These are phyloP conservation scores for Pyrenula aspistea DNA, from an alignment of 495 filamentous ascomycete genomes.

Conservation along the genomic window DNA sequence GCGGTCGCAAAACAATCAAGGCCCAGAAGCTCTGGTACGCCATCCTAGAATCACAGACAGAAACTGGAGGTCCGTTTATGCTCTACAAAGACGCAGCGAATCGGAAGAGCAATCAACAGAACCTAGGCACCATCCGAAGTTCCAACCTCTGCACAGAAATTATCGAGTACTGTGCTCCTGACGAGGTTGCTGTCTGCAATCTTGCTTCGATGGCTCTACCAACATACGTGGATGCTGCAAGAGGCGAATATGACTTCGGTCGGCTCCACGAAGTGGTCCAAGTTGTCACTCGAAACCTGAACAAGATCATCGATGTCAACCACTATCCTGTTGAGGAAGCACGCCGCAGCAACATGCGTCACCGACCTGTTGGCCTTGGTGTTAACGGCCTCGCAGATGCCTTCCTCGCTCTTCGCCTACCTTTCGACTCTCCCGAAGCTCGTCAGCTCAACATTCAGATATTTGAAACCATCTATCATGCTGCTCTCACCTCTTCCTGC, in stretches of 20 bases:
- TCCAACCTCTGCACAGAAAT: conserved; percentile 99
- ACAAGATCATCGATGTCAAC: conserved; percentile 96
- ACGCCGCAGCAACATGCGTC: conserved; percentile 86
- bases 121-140: conserved; percentile 92
- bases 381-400: conserved; percentile 98
- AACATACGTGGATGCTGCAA: conserved; percentile 70
- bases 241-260: conserved; percentile 80
- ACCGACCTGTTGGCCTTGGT: conserved; percentile 88
- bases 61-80: conserved; percentile 99
- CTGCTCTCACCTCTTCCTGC: conserved; percentile 76
- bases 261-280: conserved; percentile 89
- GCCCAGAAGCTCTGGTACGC: conserved; percentile 99
- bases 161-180: conserved; percentile 89
- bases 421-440: conserved; percentile 91
- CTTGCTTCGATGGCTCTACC: conserved; percentile 88
- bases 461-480: conserved; percentile 99
- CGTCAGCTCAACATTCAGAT: conserved; percentile 93
- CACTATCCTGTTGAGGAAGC: conserved; percentile 93
- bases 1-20: conserved; percentile 81
- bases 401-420: conserved; percentile 91
- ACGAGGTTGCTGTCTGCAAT: conserved; percentile 98
- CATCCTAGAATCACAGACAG: conserved; percentile 93
- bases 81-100: conserved; percentile 98
- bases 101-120: conserved; percentile 99
- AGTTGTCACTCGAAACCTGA: conserved; percentile 83